These are phyloP conservation scores for Dactylellina haptotyla DNA, from an alignment of 2,329 filamentous ascomycete species.

Conservation along the genomic window DNA sequence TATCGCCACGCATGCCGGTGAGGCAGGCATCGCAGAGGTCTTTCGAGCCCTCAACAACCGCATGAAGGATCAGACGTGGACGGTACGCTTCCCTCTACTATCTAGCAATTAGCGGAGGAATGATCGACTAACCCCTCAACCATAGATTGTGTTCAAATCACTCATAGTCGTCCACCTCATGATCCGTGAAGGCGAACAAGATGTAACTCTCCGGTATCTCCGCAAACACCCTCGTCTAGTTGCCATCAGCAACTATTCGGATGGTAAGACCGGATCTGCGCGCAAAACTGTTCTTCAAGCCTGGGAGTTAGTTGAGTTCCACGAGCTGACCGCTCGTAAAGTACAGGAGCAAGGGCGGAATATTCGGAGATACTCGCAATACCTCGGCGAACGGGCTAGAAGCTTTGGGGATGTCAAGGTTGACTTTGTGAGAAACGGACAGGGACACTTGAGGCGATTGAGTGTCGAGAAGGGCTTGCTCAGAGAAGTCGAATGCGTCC, in stretches of 20 bases:
- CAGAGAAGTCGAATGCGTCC: constrained; percentile 88
- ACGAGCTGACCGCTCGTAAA: constrained; percentile 61
- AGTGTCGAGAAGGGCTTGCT: constrained; percentile 91
- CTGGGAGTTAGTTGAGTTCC: constrained; percentile 42
- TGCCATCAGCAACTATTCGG: constrained; percentile 88
- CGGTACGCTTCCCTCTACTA: constrained; percentile 66
- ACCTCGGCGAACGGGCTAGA: constrained; percentile 82
- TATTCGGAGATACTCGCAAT: constrained; percentile 89
- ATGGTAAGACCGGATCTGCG: constrained; percentile 71
- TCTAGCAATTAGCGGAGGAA: background rate
- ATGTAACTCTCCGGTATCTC: constrained; percentile 86
- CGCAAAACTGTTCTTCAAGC: constrained; percentile 37
- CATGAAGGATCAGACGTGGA: constrained; percentile 96
- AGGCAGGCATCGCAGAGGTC: constrained; percentile 93
- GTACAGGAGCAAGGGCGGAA: constrained; percentile 95
- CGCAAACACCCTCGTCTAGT: constrained; percentile 83
- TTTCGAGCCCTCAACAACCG: constrained; percentile 90
- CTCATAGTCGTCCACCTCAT: constrained; percentile 95
- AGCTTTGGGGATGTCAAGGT: constrained; percentile 85
- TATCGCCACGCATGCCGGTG: constrained; percentile 90
- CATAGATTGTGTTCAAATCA: constrained; percentile 81
- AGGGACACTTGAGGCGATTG: constrained; percentile 83
- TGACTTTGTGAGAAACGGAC: constrained; percentile 87
- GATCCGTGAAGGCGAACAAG: constrained; percentile 92
- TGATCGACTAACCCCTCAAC: background rate